A percentile compares a stretch with the other conserved stretches of the same genome.
Evolutionary conservation across 1,284 basidiomycete species (phyloP).

Genomic region (Trametes pubescens): DNA sequence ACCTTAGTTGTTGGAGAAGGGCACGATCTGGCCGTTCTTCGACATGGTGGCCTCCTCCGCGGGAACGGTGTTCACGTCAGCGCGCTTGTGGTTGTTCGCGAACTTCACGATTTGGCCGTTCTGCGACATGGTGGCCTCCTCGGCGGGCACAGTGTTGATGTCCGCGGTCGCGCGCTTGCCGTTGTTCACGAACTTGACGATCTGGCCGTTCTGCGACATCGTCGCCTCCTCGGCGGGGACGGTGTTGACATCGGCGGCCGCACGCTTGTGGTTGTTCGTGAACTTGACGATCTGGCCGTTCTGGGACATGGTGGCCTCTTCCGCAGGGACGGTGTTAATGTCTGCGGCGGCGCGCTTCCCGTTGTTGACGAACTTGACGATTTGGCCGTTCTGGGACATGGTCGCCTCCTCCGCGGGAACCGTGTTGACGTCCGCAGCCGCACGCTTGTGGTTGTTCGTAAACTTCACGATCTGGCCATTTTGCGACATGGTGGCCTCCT

Average conservation of each 20-base stretch:
- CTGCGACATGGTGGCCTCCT: constrained; percentile 38
- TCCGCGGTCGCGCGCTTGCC: constrained; percentile 36
- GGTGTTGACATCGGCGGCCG: constrained; percentile 35
- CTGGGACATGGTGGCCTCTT: constrained; percentile 37
- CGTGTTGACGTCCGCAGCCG: constrained; percentile 33
- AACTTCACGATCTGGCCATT: constrained; percentile 38
- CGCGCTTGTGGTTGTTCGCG: constrained; percentile 35
- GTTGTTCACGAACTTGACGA: constrained; percentile 36
- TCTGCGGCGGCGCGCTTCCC: constrained; percentile 37
- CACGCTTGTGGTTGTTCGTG: constrained; percentile 34
- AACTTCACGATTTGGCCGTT: constrained; percentile 37
- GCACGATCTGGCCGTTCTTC: constrained; percentile 32
- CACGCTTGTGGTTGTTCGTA: constrained; percentile 38
- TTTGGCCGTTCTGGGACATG: constrained; percentile 35
- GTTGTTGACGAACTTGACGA: constrained; percentile 37
- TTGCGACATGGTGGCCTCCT: constrained; percentile 36
- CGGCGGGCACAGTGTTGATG: constrained; percentile 47
- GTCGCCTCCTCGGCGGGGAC: constrained; percentile 44
- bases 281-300: constrained; percentile 36
- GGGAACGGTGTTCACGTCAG: constrained; percentile 46
- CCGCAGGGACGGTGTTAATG: constrained; percentile 48
- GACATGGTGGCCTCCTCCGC: constrained; percentile 42
- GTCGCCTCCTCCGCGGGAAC: constrained; percentile 35
- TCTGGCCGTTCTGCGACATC: constrained; percentile 35
- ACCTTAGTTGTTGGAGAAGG: constrained; percentile 31